These are phyloP conservation scores for Cercospora sp. DNA, from an alignment of 2,329 filamentous ascomycete species.

Conservation along the genomic window DNA sequence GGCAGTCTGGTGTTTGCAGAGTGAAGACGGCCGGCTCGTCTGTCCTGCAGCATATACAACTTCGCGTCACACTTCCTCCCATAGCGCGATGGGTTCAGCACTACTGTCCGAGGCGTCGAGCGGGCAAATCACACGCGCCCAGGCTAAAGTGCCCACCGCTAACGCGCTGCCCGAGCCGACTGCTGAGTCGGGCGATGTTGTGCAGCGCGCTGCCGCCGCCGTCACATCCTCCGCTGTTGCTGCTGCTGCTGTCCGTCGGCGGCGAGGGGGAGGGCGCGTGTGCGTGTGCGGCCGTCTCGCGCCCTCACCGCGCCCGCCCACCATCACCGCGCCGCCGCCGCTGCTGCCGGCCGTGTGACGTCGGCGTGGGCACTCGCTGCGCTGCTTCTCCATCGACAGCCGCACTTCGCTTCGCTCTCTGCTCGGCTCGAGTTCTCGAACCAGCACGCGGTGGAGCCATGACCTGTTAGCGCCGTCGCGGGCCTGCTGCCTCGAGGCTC, in stretches of 20 bases:
- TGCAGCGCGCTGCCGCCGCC: background rate
- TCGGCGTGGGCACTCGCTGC: background rate
- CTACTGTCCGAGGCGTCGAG: slow-evolving; percentile 13
- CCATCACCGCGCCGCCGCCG: background rate
- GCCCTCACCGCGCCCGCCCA: background rate
- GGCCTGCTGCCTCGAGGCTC: background rate
- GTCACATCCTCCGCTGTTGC: background rate
- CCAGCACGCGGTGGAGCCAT: slow-evolving; percentile 8
- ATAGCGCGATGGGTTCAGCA: slow-evolving; percentile 14
- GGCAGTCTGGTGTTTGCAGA: background rate
- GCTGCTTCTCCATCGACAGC: background rate
- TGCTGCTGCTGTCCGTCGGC: background rate
- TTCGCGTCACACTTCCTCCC: slow-evolving; percentile 15
- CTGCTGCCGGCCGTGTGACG: background rate
- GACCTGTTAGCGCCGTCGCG: background rate
- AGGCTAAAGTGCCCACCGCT: slow-evolving; percentile 10
- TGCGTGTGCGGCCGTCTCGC: background rate
- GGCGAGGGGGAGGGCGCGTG: background rate
- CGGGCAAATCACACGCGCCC: slow-evolving; percentile 12
- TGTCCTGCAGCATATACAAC: slow-evolving; percentile 13
- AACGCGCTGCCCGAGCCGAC: slow-evolving; percentile 12
- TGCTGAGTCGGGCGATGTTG: background rate
- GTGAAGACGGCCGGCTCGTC: slow-evolving; percentile 8
- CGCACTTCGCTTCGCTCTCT: slow-evolving; percentile 13
- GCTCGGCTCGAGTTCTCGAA: slow-evolving; percentile 14